phyloP scores from a whole-genome alignment of 148 eudicot genomes.

The Rheum nobile region DNA sequence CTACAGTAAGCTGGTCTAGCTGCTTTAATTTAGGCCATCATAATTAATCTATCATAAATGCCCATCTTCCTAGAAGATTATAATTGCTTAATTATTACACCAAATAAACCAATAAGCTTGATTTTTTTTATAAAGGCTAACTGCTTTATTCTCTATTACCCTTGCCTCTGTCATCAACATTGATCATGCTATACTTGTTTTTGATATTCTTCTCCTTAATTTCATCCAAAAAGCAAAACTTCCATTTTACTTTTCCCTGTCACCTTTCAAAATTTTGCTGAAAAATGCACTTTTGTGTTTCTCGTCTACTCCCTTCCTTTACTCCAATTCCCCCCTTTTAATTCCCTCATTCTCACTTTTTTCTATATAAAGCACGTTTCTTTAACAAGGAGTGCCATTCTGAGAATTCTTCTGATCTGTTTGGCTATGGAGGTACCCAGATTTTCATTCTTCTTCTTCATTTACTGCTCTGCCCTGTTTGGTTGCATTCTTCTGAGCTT shows the following conservation, averaged over 20 bases:
- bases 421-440: background rate
- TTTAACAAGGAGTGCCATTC: background rate
- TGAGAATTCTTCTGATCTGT: background rate
- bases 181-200: background rate
- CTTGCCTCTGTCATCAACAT: background rate
- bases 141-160: background rate
- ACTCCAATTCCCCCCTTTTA: background rate
- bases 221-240: background rate
- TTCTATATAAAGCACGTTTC: background rate
- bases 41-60: too few species aligned
- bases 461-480: background rate
- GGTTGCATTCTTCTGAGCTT: constrained; percentile 3
- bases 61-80: too few species aligned
- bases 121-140: background rate
- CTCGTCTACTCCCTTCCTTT: background rate
- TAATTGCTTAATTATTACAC: background rate
- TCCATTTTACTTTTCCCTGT: background rate
- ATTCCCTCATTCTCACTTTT: background rate
- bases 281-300: constrained; percentile 1
- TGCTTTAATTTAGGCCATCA: background rate
- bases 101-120: background rate
- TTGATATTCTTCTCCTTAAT: background rate
- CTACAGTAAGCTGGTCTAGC: background rate
- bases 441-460: background rate
- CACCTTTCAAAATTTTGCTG: constrained; percentile 1